Conservation (phyloP, 2,329 filamentous ascomycete species). For the Diaporthe velutina region DNA sequence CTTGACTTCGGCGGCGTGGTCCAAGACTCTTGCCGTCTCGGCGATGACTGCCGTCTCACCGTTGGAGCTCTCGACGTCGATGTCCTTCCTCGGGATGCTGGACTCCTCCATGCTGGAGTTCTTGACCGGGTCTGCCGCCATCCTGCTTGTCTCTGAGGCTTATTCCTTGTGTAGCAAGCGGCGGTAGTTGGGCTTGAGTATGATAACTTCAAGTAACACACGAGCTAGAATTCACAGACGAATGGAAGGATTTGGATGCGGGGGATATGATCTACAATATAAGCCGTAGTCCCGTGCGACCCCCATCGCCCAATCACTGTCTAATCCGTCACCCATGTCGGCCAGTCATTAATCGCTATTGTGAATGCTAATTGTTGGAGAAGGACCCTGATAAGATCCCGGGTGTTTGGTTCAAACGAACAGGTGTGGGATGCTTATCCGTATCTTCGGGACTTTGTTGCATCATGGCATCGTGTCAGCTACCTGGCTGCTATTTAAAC, state of each 20-base stretch:
- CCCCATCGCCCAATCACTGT: conserved; percentile 3
- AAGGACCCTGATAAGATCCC: conserved; percentile 20
- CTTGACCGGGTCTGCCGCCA: conserved; percentile 32
- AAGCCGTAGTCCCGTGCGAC: conserved; percentile 8
- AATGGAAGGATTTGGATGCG: not conserved
- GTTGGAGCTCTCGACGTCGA: conserved; percentile 44
- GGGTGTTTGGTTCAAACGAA: conserved; percentile 7
- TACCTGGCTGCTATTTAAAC: not conserved
- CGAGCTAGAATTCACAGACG: not conserved
- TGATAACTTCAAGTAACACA: conserved; percentile 16
- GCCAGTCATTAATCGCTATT: conserved; percentile 11
- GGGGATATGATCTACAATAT: conserved; percentile 21
- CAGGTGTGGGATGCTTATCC: conserved; percentile 19
- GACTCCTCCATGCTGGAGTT: conserved; percentile 31
- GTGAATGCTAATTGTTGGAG: conserved; percentile 24
- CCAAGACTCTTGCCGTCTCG: conserved; percentile 50
- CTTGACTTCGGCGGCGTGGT: conserved; percentile 56
- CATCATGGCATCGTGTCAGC: conserved; percentile 23
- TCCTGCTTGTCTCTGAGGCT: not conserved
- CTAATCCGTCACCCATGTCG: not conserved
- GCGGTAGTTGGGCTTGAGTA: conserved; percentile 8
- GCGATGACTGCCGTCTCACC: conserved; percentile 42
- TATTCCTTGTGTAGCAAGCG: not conserved
- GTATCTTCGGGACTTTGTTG: conserved; percentile 17
- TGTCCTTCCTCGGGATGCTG: conserved; percentile 24